phyloP scores from a whole-genome alignment of 805 yeast genomes.

The Schwanniomyces pseudopolymorphus region DNA sequence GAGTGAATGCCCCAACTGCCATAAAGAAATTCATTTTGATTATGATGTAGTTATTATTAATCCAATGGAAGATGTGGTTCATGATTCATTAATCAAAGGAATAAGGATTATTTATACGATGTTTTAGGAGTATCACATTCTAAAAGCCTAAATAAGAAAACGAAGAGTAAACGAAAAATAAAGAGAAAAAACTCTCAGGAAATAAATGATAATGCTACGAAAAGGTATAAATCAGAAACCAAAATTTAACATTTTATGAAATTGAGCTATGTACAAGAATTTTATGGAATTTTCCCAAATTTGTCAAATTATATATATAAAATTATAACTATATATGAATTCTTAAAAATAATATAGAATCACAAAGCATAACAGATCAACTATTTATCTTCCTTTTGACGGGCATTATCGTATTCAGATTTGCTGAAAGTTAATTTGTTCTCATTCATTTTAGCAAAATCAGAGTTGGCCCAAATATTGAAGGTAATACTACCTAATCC shows the following conservation, averaged over 20 bases:
- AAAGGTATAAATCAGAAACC: neutral
- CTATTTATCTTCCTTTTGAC: constrained; percentile 9
- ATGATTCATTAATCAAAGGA: constrained; percentile 12
- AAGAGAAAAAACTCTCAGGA: neutral
- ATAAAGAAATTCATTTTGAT: constrained; percentile 16
- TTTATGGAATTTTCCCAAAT: neutral
- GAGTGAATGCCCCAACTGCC: constrained; percentile 35
- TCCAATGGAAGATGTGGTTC: constrained; percentile 15
- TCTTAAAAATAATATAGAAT: neutral
- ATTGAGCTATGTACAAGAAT: constrained; percentile 1
- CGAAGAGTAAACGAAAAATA: neutral
- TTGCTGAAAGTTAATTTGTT: constrained; percentile 38
- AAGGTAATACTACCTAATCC: constrained; percentile 40
- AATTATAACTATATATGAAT: neutral
- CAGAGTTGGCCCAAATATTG: constrained; percentile 44
- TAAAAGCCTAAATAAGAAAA: constrained; percentile 16
- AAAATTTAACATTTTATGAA: neutral
- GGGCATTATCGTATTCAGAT: constrained; percentile 29
- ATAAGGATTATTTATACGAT: constrained; percentile 9
- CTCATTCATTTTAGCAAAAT: constrained; percentile 41
- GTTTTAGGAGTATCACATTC: constrained; percentile 22
- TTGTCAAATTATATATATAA: neutral
- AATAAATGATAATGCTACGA: neutral
- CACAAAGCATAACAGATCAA: neutral
- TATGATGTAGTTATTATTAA: constrained; percentile 34